Base-by-base conservation (phyloP, 805 yeast species). In the Yamadazyma akitaensis region DNA sequence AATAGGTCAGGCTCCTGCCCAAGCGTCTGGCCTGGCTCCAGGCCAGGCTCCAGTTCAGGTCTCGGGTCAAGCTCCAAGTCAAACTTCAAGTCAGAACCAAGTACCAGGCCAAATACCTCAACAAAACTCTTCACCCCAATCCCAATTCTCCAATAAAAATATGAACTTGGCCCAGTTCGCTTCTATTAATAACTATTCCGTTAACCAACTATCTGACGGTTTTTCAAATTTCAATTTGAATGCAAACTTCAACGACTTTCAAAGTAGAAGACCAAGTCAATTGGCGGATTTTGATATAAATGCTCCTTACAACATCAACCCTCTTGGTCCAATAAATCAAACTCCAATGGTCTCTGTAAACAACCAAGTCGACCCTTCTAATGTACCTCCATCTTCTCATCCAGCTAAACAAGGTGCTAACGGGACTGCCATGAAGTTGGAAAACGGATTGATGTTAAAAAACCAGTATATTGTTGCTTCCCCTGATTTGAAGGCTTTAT, bases 401-500 rank as follows among this genome's bases (percentile, higher is more conserved):
- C 25, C 19, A 8, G 42, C 8, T 17, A 32, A 30, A 12, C 35
- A 32, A 25, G 37, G 16, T n/a, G 4, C 37, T 10, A 19, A n/a
- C n/a, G 40, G 33, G 14, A 7, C 38, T 4, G 43, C 19, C 41
- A 68, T 66, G 36, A 69, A 71, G 45, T 61, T 84, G 44, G 90
- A 85, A 38, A 82, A 84, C 58, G 90, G 90, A 0, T 64, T 84
- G 33, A 55, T 82, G 5, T 64, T 83, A 37, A 76, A 75, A 44
- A 79, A 79, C 39, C 77, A 73, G 46, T 72, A 75, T 40, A 82
- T 85, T 18, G 67, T 81, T 17, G 79, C 89, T 1, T 81, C 89
- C 0, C 67, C 75, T 0, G 82, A 77, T 7, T 70, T 86, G 44
- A 78, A 78, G 46, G 53, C 62, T 10, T 63, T 77, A 42, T 85